Evolutionary conservation across 345 rosid species (phyloP).

Genomic region (Rhodamnia argentea): DNA sequence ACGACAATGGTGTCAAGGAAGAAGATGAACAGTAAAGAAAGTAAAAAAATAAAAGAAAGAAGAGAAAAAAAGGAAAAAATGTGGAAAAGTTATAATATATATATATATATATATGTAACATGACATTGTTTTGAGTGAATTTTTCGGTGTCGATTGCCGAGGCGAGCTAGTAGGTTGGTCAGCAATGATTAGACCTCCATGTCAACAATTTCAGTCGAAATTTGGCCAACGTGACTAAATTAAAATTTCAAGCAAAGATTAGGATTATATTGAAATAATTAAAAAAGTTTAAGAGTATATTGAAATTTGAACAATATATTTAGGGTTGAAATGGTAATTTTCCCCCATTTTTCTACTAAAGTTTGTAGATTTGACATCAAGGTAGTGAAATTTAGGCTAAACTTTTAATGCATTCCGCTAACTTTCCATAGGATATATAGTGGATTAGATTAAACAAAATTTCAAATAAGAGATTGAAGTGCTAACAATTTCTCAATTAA

Average conservation of each 20-base stretch:
- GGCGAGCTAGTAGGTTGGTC: fast-evolving
- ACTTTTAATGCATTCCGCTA: too few relatives aligned
- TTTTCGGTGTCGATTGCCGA: fast-evolving
- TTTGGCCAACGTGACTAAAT: fast-evolving
- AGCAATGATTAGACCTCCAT: fast-evolving
- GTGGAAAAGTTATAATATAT: not conserved
- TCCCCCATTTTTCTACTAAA: not conserved
- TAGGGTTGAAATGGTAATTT: too few relatives aligned
- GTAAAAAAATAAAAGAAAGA: too few relatives aligned
- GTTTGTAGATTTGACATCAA: not conserved
- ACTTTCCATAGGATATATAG: not conserved
- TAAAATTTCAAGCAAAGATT: too few relatives aligned
- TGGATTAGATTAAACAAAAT: too few relatives aligned
- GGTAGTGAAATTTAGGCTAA: not conserved
- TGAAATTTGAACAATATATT: too few relatives aligned
- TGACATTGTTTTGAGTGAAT: not conserved
- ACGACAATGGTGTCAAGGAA: not conserved
- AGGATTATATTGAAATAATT: too few relatives aligned
- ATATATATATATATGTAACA: too few relatives aligned
- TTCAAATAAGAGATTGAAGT: too few relatives aligned
- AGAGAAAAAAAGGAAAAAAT: too few relatives aligned
- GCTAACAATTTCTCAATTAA: too few relatives aligned
- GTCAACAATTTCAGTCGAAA: not conserved
- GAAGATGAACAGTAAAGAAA: not conserved
- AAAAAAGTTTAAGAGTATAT: too few relatives aligned